Evolutionary conservation across 1,284 basidiomycete genomes (phyloP).

Genomic region (Microbotryum saponariae): DNA sequence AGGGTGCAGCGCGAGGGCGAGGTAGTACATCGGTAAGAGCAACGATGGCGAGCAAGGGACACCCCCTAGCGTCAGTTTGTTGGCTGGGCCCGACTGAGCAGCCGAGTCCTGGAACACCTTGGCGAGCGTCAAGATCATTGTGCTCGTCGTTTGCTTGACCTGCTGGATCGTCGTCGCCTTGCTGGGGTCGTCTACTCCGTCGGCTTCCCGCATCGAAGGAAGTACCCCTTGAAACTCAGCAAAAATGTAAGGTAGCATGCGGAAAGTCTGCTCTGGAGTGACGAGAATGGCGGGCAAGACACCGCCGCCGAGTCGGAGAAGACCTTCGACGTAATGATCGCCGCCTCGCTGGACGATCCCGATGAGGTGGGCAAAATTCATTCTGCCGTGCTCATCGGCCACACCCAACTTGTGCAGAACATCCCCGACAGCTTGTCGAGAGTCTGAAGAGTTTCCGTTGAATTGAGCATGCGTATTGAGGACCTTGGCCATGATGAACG

Average conservation of each 20-base stretch:
- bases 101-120: slow-evolving; percentile 51
- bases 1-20: slow-evolving; percentile 51
- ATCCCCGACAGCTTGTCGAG: slow-evolving; percentile 31
- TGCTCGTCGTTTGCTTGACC: slow-evolving; percentile 47
- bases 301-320: slow-evolving; percentile 42
- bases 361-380: slow-evolving; percentile 40
- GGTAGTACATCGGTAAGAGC: slow-evolving; percentile 53
- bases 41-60: slow-evolving; percentile 49
- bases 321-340: slow-evolving; percentile 38
- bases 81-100: slow-evolving; percentile 32
- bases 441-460: slow-evolving; percentile 35
- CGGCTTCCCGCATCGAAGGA: slow-evolving; percentile 41
- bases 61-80: slow-evolving; percentile 35
- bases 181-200: slow-evolving; percentile 33
- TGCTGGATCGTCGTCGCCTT: slow-evolving; percentile 37
- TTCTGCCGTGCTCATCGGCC: slow-evolving; percentile 31
- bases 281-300: slow-evolving; percentile 48
- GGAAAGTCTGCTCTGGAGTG: slow-evolving; percentile 42
- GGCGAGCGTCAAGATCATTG: slow-evolving; percentile 52
- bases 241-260: slow-evolving; percentile 21
- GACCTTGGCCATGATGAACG: slow-evolving; percentile 42
- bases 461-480: slow-evolving; percentile 41
- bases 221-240: slow-evolving; percentile 38
- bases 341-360: slow-evolving; percentile 42
- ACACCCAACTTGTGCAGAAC: slow-evolving; percentile 30